Conservation (phyloP, 352 stramenopile species). For the Phytopythium kandeliae region DNA sequence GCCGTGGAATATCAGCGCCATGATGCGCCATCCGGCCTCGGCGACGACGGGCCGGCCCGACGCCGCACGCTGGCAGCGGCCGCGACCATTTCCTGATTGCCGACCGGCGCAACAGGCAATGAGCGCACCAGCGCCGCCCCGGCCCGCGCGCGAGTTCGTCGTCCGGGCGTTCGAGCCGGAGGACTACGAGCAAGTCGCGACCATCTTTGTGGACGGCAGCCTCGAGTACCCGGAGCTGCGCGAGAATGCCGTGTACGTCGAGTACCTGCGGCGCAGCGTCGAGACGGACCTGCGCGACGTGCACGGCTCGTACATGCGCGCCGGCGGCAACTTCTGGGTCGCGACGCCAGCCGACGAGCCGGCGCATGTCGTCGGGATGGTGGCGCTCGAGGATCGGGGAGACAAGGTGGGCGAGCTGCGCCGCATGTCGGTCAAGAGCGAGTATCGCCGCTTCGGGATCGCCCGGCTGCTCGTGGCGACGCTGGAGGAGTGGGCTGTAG, state of each 20-base stretch:
- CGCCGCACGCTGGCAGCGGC: too few species aligned
- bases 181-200: slow-evolving; percentile 17
- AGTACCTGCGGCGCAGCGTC: slow-evolving; percentile 21
- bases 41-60: too few species aligned
- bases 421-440: slow-evolving; percentile 27
- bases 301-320: slow-evolving; percentile 13
- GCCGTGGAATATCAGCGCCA: background rate
- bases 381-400: slow-evolving; percentile 23
- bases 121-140: too few species aligned
- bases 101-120: too few species aligned
- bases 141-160: slow-evolving; percentile 1
- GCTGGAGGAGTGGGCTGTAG: slow-evolving; percentile 24
- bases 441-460: slow-evolving; percentile 22
- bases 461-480: slow-evolving; percentile 17
- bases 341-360: slow-evolving; percentile 8
- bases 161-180: slow-evolving; percentile 14
- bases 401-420: slow-evolving; percentile 25
- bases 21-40: too few species aligned
- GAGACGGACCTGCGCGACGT: slow-evolving; percentile 26
- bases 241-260: slow-evolving; percentile 11
- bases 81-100: background rate
- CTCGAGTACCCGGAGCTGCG: slow-evolving; percentile 20
- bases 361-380: slow-evolving; percentile 18
- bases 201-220: slow-evolving; percentile 29
- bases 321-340: slow-evolving; percentile 32